These are phyloP conservation scores for Tetrapisispora taiwanensis DNA, from an alignment of 805 yeast genomes.

Conservation along the genomic window DNA sequence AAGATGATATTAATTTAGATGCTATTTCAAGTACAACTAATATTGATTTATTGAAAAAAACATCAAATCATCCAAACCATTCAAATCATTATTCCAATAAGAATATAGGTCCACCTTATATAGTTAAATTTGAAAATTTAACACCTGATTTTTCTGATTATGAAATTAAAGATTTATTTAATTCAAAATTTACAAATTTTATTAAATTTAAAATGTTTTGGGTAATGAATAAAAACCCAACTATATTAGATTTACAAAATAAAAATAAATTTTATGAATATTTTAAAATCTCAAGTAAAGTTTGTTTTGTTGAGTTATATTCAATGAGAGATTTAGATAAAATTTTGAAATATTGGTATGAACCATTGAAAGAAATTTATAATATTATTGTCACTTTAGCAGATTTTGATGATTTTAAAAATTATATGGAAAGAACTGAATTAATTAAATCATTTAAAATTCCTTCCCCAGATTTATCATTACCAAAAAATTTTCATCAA, in stretches of 20 bases:
- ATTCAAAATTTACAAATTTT: conserved; percentile 49
- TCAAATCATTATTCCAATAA: not conserved
- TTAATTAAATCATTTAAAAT: conserved; percentile 22
- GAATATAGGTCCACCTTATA: conserved; percentile 44
- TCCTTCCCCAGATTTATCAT: conserved; percentile 21
- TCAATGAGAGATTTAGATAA: conserved; percentile 32
- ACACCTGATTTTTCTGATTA: conserved; percentile 45
- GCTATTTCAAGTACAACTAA: conserved; percentile 26
- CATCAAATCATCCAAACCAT: not conserved
- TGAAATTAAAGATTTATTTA: conserved; percentile 47
- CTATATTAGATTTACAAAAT: conserved; percentile 50
- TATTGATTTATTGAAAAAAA: conserved; percentile 21
- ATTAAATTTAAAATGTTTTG: conserved; percentile 53
- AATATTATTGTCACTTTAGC: conserved; percentile 30
- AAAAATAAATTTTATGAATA: conserved; percentile 46
- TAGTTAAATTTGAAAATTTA: conserved; percentile 50
- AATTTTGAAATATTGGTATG: conserved; percentile 22
- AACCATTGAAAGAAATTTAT: conserved; percentile 29
- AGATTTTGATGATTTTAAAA: conserved; percentile 31
- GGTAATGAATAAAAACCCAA: conserved; percentile 50
- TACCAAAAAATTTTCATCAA: not conserved
- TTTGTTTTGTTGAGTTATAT: conserved; percentile 38
- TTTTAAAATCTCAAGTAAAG: conserved; percentile 42
- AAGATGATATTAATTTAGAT: conserved; percentile 27
- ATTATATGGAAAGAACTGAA: conserved; percentile 23